Conservation (phyloP, 2,329 filamentous ascomycete genomes). For the Fusarium sp. region DNA sequence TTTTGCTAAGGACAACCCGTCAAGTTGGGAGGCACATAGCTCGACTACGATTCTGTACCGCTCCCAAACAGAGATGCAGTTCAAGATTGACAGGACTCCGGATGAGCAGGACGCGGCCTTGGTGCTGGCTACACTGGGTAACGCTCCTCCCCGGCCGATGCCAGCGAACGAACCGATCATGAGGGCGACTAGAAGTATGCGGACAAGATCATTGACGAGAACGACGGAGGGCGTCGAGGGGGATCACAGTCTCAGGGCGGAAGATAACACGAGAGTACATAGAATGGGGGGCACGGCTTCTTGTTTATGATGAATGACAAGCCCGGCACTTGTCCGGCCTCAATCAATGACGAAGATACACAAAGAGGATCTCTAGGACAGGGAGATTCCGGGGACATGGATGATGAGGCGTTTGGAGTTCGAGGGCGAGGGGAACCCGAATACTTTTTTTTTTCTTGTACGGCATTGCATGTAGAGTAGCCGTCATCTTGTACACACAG, state of each 20-base stretch:
- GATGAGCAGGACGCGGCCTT: constrained; percentile 46
- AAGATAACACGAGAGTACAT: constrained; percentile 29
- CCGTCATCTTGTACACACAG: constrained; percentile 6
- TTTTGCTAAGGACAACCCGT: constrained; percentile 44
- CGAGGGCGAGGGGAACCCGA: background rate
- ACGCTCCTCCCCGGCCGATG: constrained; percentile 28
- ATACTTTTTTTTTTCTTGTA: constrained; percentile 24
- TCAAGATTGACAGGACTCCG: constrained; percentile 31
- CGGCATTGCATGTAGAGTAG: constrained; percentile 18
- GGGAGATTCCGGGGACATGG: constrained; percentile 25
- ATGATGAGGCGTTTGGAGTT: constrained; percentile 43
- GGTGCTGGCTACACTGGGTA: constrained; percentile 44
- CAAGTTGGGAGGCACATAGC: constrained; percentile 34
- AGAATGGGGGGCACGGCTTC: constrained; percentile 10
- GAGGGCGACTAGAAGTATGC: constrained; percentile 25
- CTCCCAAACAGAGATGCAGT: constrained; percentile 17
- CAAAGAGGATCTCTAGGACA: constrained; percentile 8
- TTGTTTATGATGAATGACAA: constrained; percentile 30
- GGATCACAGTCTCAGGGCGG: constrained; percentile 40
- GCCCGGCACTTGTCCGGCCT: constrained; percentile 1
- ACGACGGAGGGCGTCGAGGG: constrained; percentile 21
- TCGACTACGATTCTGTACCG: constrained; percentile 28
- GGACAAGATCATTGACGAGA: constrained; percentile 35
- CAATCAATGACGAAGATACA: constrained; percentile 21
- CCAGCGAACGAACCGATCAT: constrained; percentile 9